Evolutionary conservation across 1,139 yeast genomes (phyloP).

Genomic region (Petasospora fabianii): DNA sequence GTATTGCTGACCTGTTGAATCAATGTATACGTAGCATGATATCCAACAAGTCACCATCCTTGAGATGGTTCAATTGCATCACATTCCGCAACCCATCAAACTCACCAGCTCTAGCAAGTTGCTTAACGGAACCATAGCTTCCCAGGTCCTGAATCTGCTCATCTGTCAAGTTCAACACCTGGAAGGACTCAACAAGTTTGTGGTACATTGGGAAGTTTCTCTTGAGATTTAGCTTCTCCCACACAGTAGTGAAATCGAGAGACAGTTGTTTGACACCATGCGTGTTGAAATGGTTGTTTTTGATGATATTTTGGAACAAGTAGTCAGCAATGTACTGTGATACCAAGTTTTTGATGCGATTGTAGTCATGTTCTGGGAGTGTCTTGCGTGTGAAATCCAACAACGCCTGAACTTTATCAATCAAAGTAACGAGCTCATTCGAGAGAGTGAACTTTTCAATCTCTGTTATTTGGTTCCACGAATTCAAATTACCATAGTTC

Average conservation of each 20-base stretch:
- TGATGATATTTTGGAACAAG: constrained; percentile 55
- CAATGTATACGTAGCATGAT: constrained; percentile 31
- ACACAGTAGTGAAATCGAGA: constrained; percentile 49
- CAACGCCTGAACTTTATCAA: constrained; percentile 11
- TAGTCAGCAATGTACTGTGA: constrained; percentile 47
- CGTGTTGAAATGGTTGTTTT: constrained; percentile 56
- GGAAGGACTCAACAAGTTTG: constrained; percentile 43
- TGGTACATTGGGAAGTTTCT: constrained; percentile 31
- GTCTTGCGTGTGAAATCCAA: constrained; percentile 31
- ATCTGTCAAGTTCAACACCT: constrained; percentile 34
- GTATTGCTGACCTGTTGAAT: too few species aligned
- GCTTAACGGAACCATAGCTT: constrained; percentile 30
- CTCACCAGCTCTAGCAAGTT: constrained; percentile 28
- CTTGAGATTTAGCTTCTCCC: constrained; percentile 35
- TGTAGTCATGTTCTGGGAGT: constrained; percentile 37
- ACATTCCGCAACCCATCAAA: constrained; percentile 27
- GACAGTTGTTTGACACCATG: constrained; percentile 56
- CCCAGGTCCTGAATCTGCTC: constrained; percentile 34
- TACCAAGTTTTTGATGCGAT: constrained; percentile 36
- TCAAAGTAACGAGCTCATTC: constrained; percentile 16
- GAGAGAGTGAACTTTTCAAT: constrained; percentile 29
- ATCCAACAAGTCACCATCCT: constrained; percentile 34
- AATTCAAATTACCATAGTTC: constrained; percentile 43
- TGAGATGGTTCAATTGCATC: constrained; percentile 24
- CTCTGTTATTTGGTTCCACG: constrained; percentile 25